Evolutionary conservation across 2,329 filamentous ascomycete species (phyloP), one percentile per base, ranked within the genome.

Genomic region (Colletotrichum godetiae): DNA sequence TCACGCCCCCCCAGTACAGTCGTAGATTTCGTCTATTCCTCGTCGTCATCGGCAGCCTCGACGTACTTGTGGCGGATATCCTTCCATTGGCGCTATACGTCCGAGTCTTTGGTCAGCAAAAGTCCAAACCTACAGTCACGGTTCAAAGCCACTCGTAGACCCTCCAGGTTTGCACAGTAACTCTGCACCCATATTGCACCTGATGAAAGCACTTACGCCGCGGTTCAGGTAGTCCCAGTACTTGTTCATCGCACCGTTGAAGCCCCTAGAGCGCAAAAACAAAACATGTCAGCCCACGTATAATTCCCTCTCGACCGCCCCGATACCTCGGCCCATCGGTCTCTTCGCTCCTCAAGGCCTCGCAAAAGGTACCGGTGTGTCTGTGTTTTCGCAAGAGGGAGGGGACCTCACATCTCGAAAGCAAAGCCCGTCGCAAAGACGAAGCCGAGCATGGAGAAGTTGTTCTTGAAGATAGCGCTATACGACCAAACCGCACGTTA

Each of bases 51-150:
- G 69, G 88, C 90, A 73, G 88, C 88, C 86, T 94, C 86, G 80
- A 97, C 84, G 85, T 98, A 99, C 86, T 90, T 92, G 84, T 92
- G 87, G 87, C 97, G 96, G 88, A 99, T 98, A 84, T 99, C 97
- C 91, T 98, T 98, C 97, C 97, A 98, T 97, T 98, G 96, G 81
- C 96, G 95, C 96, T 98, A 81, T 79, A 60, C 10, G 8, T 19
- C 13, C 13, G 52, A 33, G 29, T 29, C 35, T 58, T 24, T 61
- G 61, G 78, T 84, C 76, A 86, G 83, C 78, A 76, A 72, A 72
- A 46, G 42, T 46, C 42, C n/a, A 2, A 37, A 22, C 22, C 33
- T 19, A 13, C 8, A 5, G 6, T 1, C 22, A 15, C 15, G 59
- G 12, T n/a, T 24, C 4, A 11, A 8, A 11, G 42, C 52, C 62